A percentile compares a stretch with the other conserved stretches of the same genome.
Evolutionary conservation across 176 grass and related monocot species (phyloP).

Genomic region (Cenchrus americanus): DNA sequence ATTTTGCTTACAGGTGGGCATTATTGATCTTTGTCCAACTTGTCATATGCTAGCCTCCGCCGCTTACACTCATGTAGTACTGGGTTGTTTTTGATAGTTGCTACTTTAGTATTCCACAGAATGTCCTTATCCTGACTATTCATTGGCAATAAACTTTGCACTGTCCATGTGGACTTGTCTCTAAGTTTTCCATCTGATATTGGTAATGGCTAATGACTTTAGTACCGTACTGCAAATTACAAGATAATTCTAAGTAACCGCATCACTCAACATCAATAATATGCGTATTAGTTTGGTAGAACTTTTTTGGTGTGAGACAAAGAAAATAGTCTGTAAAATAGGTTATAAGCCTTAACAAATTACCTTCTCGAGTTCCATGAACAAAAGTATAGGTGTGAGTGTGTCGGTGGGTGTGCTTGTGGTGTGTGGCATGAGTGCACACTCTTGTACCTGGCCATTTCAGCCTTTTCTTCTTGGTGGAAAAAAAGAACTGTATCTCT

Average conservation of each 20-base stretch:
- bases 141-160: background rate
- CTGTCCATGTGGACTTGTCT: background rate
- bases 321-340: background rate
- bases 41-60: conserved; percentile 23
- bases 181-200: background rate
- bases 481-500: background rate
- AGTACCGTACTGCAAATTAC: background rate
- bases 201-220: conserved; percentile 18
- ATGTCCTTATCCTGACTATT: background rate
- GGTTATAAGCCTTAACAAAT: background rate
- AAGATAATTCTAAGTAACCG: conserved; percentile 10
- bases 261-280: background rate
- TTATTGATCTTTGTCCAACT: conserved; percentile 18
- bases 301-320: background rate
- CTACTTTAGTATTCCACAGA: conserved; percentile 7
- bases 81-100: conserved; percentile 12
- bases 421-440: too few relatives aligned
- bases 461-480: background rate
- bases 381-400: too few relatives aligned
- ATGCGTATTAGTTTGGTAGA: background rate
- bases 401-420: too few relatives aligned
- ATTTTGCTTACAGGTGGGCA: conserved; percentile 26
- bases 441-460: too few relatives aligned
- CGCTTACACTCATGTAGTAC: conserved; percentile 16
- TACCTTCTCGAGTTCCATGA: background rate